phyloP scores from a whole-genome alignment of 129 eudicot species.

The Silybum marianum region DNA sequence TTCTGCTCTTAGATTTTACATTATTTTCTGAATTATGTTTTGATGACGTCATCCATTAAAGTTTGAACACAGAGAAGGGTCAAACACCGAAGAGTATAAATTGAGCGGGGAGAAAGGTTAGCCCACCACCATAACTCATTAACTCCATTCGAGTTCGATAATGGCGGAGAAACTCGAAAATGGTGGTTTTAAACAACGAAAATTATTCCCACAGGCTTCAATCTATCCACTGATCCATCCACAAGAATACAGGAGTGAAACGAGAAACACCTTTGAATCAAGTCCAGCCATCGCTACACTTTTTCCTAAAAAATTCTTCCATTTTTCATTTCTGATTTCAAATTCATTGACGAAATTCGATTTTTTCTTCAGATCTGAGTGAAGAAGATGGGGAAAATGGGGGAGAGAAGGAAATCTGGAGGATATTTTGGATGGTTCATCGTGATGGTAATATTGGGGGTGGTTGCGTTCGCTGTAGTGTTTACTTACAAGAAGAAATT shows the following conservation, averaged over 20 bases:
- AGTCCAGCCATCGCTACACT: not conserved
- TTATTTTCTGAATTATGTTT: no score
- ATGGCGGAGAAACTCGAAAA: slow-evolving; percentile 19
- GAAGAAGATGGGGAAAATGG: slow-evolving; percentile 20
- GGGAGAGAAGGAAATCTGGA: slow-evolving; percentile 16
- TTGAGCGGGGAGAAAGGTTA: slow-evolving; percentile 12
- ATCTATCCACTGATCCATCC: not conserved
- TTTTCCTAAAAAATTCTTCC: not conserved
- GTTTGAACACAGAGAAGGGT: not conserved
- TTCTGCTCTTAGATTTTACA: no score
- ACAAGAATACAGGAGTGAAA: not conserved
- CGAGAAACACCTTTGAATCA: slow-evolving; percentile 5
- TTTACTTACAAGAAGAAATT: slow-evolving; percentile 36
- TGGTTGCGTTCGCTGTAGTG: slow-evolving; percentile 30
- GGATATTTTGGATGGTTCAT: slow-evolving; percentile 44
- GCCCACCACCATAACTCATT: not conserved
- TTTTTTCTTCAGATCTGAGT: not conserved
- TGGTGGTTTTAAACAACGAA: slow-evolving; percentile 4
- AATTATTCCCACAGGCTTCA: not conserved
- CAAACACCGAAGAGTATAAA: not conserved
- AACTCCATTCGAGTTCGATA: not conserved
- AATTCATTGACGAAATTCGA: not conserved
- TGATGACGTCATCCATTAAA: no score
- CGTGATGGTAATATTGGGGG: slow-evolving; percentile 35
- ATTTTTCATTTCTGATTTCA: not conserved